Base-by-base conservation (phyloP, 2,329 filamentous ascomycete species). In the Colletotrichum viniferum region DNA sequence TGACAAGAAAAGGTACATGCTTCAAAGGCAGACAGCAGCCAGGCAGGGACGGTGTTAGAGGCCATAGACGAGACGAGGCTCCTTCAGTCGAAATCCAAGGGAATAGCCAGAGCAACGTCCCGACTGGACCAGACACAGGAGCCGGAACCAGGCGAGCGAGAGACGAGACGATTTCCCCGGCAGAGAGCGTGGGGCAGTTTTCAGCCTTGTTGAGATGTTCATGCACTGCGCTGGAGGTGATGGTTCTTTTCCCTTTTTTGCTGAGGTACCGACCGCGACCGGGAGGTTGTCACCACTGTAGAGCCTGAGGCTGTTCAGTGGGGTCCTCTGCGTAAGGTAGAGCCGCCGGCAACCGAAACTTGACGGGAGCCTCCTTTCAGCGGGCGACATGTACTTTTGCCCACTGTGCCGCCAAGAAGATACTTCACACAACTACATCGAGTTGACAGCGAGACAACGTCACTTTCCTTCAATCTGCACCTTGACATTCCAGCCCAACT, bases 161-260 rank as follows among this genome's bases (percentile, higher is more conserved):
- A 74, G 68, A 67, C 73, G 73, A 72, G 73, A 75, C 73, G 69
- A 48, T 67, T 67, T 58, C 73, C 68, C 69, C 24, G 38, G 67
- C 62, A 48, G 12, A 9, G n/a, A 34, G 52, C 61, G 72, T 66
- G 68, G 61, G 72, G 68, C 72, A 26, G 18, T 58, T 48, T 26
- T 32, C 60, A 30, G 55, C 32, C 69, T 48, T 32, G 58, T 52
- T 74, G 52, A 52, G 24, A 67, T 67, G 69, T 75, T 69, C n/a
- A 73, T 76, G 73, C 69, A 34, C 43, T 21, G 28, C 28, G 12
- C 34, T 26, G 26, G 36, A 30, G 52, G 52, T n/a, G 10, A 52
- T n/a, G n/a, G 5, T n/a, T 2, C 43, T n/a, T n/a, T n/a, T 43
- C 38, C 38, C 16, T 36, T 7, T 14, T 18, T 4, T 18, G 14